A percentile compares a stretch with the other conserved stretches of the same genome.
These are phyloP conservation scores for Galerina marginata DNA, from an alignment of 768 basidiomycete genomes.

Conservation along the genomic window DNA sequence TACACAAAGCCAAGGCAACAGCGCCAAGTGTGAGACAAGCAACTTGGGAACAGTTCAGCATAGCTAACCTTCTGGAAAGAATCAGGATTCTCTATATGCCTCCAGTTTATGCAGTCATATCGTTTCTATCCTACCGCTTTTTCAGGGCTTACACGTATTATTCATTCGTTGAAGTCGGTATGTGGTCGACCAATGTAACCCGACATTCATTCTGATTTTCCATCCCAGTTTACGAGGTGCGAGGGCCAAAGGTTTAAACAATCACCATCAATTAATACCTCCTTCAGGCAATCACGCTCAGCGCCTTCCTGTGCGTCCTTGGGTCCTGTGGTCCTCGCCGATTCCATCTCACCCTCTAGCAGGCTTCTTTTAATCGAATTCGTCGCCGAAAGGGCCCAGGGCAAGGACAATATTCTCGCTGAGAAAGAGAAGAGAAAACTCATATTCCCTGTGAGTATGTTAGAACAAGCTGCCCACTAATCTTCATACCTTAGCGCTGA, in stretches of 20 bases:
- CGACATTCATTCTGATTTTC: not conserved
- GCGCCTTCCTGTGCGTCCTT: constrained; percentile 78
- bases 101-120: constrained; percentile 78
- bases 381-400: constrained; percentile 68
- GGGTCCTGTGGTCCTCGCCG: not conserved
- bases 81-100: constrained; percentile 87
- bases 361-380: constrained; percentile 62
- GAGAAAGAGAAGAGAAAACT: constrained; percentile 80
- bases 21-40: constrained; percentile 70
- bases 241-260: constrained; percentile 7
- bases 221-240: constrained; percentile 70
- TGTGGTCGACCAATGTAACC: constrained; percentile 6
- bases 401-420: constrained; percentile 68
- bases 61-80: constrained; percentile 36
- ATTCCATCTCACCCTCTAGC: constrained; percentile 37
- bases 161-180: constrained; percentile 52
- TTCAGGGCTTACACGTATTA: constrained; percentile 77
- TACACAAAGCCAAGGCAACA: constrained; percentile 77
- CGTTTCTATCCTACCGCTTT: constrained; percentile 86
- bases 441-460: constrained; percentile 59
- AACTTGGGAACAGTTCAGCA: not conserved
- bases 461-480: not conserved
- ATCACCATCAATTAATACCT: not conserved
- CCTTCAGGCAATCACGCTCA: constrained; percentile 74
- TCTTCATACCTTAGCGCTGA: not conserved